Percentiles rank a stretch among this genome's conserved stretches.
phyloP scores from a whole-genome alignment of 177 flowering plant genomes.

The Tripterygium wilfordii region DNA sequence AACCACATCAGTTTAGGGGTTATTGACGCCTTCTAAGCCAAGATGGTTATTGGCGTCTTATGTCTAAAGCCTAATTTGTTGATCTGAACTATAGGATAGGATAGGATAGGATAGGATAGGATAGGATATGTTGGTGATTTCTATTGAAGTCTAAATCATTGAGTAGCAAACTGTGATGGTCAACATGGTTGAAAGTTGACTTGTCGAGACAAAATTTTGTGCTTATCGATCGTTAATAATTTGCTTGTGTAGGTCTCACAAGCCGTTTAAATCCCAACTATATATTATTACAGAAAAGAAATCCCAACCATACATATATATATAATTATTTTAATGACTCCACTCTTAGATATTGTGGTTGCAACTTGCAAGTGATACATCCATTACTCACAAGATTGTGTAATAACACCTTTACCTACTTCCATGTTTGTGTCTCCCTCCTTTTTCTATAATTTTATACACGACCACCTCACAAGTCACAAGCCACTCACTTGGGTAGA shows the following conservation, averaged over 20 bases:
- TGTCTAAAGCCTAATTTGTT: too few relatives aligned
- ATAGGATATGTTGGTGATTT: too few relatives aligned
- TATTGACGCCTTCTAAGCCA: too few relatives aligned
- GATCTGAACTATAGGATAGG: too few relatives aligned
- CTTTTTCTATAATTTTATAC: neutral
- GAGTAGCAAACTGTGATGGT: neutral
- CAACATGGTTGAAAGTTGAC: neutral
- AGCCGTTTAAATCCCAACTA: neutral
- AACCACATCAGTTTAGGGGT: too few relatives aligned
- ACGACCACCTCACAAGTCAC: conserved; percentile 16
- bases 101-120: too few relatives aligned
- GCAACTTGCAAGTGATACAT: conserved; percentile 14
- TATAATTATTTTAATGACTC: conserved; percentile 6
- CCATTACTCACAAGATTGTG: conserved; percentile 9
- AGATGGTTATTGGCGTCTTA: too few relatives aligned
- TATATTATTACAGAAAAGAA: too few relatives aligned
- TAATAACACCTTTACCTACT: conserved; percentile 21
- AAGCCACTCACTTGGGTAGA: conserved; percentile 9
- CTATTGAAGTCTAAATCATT: too few relatives aligned
- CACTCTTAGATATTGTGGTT: conserved; percentile 15
- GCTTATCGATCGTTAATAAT: neutral
- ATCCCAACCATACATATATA: too few relatives aligned
- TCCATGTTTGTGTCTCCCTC: conserved; percentile 10
- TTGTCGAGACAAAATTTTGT: conserved; percentile 8
- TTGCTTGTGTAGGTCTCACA: conserved; percentile 5